Evolutionary conservation across 371 early-diverging fungal genomes (phyloP).

Genomic region (Aphelidium insulamus): DNA sequence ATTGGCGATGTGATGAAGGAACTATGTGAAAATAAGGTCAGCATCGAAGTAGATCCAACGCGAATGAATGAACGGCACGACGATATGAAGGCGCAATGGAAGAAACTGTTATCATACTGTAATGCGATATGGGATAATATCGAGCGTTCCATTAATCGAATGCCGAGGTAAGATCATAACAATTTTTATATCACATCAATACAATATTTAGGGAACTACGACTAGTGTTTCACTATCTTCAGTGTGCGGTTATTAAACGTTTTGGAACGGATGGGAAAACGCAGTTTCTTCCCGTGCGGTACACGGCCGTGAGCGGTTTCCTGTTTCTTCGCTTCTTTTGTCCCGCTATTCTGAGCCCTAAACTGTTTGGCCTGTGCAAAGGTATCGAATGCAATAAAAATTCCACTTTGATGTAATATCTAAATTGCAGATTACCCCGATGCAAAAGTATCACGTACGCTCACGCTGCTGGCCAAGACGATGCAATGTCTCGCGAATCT

Average conservation of each 20-base stretch:
- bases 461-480: slow-evolving; percentile 55
- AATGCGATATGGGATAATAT: slow-evolving; percentile 19
- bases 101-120: slow-evolving; percentile 12
- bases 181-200: neutral
- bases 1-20: slow-evolving; percentile 32
- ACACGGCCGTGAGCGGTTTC: slow-evolving; percentile 42
- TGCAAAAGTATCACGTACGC: slow-evolving; percentile 30
- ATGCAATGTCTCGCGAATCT: slow-evolving; percentile 55
- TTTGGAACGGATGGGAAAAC: slow-evolving; percentile 5
- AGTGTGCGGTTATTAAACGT: slow-evolving; percentile 10
- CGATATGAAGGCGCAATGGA: slow-evolving; percentile 17
- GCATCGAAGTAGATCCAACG: slow-evolving; percentile 37
- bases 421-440: slow-evolving; percentile 29
- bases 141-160: slow-evolving; percentile 10
- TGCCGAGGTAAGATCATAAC: slow-evolving; percentile 9
- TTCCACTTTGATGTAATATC: neutral
- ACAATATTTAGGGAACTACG: slow-evolving; percentile 12
- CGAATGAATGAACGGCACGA: slow-evolving; percentile 10
- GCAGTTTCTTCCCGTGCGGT: slow-evolving; percentile 11
- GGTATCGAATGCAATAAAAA: slow-evolving; percentile 7
- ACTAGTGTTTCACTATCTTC: slow-evolving; percentile 24
- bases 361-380: slow-evolving; percentile 41
- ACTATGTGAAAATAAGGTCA: slow-evolving; percentile 24
- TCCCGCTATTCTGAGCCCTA: slow-evolving; percentile 64
- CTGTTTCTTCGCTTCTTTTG: slow-evolving; percentile 60